These are phyloP conservation scores for Keithomyces neogunnii DNA, from an alignment of 2,329 filamentous ascomycete genomes.

Conservation along the genomic window DNA sequence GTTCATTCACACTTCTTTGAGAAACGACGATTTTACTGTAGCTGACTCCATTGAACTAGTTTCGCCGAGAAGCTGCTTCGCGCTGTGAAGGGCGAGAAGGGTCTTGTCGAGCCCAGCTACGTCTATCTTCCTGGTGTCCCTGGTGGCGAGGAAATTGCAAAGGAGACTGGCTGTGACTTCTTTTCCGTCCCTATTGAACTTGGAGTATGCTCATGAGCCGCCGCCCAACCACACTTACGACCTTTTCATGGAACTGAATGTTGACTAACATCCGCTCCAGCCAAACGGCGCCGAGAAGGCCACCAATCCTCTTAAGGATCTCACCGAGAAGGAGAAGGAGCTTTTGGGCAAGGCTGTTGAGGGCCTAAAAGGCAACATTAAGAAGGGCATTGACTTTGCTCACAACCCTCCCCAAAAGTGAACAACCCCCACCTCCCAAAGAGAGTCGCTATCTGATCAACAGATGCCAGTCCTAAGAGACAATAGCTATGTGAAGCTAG, in stretches of 20 bases:
- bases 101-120: slow-evolving; percentile 88
- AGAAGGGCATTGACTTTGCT: slow-evolving; percentile 86
- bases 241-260: slow-evolving; percentile 8
- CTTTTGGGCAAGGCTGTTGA: slow-evolving; percentile 68
- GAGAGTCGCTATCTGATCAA: slow-evolving; percentile 19
- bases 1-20: slow-evolving; percentile 14
- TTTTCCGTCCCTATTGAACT: slow-evolving; percentile 96
- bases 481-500: slow-evolving; percentile 24
- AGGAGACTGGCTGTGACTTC: slow-evolving; percentile 80
- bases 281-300: slow-evolving; percentile 79
- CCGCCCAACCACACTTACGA: background rate
- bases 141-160: slow-evolving; percentile 77
- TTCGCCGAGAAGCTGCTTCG: slow-evolving; percentile 93
- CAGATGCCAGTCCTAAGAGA: slow-evolving; percentile 17
- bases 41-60: slow-evolving; percentile 32
- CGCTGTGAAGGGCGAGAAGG: slow-evolving; percentile 81
- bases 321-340: slow-evolving; percentile 82
- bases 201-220: slow-evolving; percentile 58
- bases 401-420: slow-evolving; percentile 85
- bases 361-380: slow-evolving; percentile 85
- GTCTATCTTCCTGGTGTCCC: slow-evolving; percentile 88
- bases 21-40: background rate
- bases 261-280: slow-evolving; percentile 37
- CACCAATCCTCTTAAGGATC: slow-evolving; percentile 65
- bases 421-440: slow-evolving; percentile 29